Evolutionary conservation across 331 rosid genomes (phyloP), one percentile per base, ranked within the genome.

Genomic region (Malus hybrid): DNA sequence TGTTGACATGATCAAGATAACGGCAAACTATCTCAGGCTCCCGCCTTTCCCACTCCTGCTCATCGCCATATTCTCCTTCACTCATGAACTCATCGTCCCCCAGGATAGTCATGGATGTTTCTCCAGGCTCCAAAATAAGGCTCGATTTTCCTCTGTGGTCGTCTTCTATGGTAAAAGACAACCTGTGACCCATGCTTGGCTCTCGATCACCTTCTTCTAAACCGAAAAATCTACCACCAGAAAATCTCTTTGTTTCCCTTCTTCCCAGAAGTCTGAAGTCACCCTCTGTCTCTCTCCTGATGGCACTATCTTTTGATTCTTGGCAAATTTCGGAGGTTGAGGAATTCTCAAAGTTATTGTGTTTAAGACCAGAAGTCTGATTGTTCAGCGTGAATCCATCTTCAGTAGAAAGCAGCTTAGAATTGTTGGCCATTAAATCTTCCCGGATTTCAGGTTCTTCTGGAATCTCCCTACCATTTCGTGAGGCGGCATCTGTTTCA

Each of bases 231-330:
- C 86, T 76, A 55, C 69, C 62, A 19, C 83, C 86, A 19, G 80
- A 28, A 59, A 79, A 80, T 65, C 70, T 69, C 55, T 79, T 76
- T 14, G 82, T 83, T 64, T 85, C 89, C 80, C 89, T 77, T 68
- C 89, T 75, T 20, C 89, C 89, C 67, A 85, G 46, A 59, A 85
- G 81, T 73, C 89, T 70, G 62, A 85, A 85, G 54, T 85, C 89
- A 36, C 89, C 85, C 50, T 82, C 86, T 19, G 89, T 82, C 82
- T 85, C 89, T 67, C 89, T 80, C 71, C 86, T 85, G 80, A 85
- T 85, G 13, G 89, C 86, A 74, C 80, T 85, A 20, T 74, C 88
- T 73, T 82, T 85, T 34, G 81, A n/a, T 57, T 82, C 85, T 74
- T 78, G 65, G 76, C 50, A 70, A 68, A 65, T 77, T 72, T 81